Base-by-base conservation (phyloP, 225 moss, liverwort and hornwort genomes). In the Ulota crispa region DNA sequence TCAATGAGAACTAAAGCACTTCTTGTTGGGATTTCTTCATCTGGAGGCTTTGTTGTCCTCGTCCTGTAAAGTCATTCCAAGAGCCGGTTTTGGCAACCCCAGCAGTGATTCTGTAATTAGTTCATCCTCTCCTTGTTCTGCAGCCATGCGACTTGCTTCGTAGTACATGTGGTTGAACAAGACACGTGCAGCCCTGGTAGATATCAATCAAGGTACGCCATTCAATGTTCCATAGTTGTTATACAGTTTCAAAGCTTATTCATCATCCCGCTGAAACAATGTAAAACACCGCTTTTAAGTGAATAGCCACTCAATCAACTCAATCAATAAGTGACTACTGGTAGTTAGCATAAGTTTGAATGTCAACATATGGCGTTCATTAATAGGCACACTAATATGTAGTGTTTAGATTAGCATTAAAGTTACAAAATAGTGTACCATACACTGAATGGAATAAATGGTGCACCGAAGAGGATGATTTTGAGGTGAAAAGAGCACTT, bases 151-250 rank as follows among this genome's bases (percentile, higher is more conserved):
- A 72, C 83, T 80, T 81, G 89, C 89, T 81, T 90, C 89, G 64
- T 87, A 90, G 68, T 85, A 87, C 87, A 83, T 87, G 81, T 90
- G 89, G 43, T 90, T 90, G 85, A 90, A 85, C 68, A 90, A 73
- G 11, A 83, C 89, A 83, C 89, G 83, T 28, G 85, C 87, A 83
- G 83, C 87, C 72, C 89, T 90, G 85, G 41, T 56, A 64, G 45
- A 82, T 68, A 56, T 32, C 31, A 36, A 11, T 70, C 36, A 70
- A 64, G 9, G 21, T 9, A 63, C 14, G 69, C 43, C 41, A 26
- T n/a, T 85, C 34, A 86, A 36, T 34, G 68, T 41, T 82, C 32
- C 45, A 34, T 36, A 27, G 43, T 16, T 66, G n/a, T 9, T 69
- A 12, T n/a, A 76, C 31, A 8, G 32, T 14, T 70, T 45, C 81